These are phyloP conservation scores for Miamiensis avidus DNA, from an alignment of 169 alveolate species.

Conservation along the genomic window DNA sequence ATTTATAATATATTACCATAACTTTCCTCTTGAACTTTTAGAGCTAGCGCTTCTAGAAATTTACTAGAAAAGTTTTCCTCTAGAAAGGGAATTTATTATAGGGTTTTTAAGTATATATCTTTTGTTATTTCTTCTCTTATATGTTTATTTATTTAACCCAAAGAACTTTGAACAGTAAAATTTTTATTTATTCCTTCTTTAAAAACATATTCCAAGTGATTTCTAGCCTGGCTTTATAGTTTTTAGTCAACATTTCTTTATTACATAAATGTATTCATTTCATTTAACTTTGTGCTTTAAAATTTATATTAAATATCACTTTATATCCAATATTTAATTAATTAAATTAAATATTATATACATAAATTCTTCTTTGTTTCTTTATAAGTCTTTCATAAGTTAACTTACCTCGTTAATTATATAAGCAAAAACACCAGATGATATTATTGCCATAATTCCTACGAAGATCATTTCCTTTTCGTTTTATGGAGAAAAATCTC, in stretches of 20 bases:
- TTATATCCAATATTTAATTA: not conserved
- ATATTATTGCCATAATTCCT: not conserved
- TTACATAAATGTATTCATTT: not conserved
- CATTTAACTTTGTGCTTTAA: not conserved
- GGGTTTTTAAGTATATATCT: not conserved
- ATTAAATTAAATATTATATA: too few species aligned
- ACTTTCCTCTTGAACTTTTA: not conserved
- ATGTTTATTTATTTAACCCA: too few species aligned
- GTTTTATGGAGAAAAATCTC: not conserved
- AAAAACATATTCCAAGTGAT: not conserved
- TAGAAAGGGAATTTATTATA: not conserved
- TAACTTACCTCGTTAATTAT: not conserved
- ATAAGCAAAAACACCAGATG: not conserved
- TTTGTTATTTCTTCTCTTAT: not conserved
- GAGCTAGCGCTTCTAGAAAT: not conserved
- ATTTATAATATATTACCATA: not conserved
- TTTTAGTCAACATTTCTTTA: not conserved
- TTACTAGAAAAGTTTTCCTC: not conserved
- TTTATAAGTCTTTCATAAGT: not conserved
- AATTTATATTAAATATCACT: too few species aligned
- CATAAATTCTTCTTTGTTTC: not conserved
- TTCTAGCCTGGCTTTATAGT: not conserved
- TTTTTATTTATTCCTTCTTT: not conserved
- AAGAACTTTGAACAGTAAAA: not conserved
- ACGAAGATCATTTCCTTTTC: not conserved